A percentile compares a stretch with the other conserved stretches of the same genome.
These are phyloP conservation scores for Volvariella volvacea DNA, from an alignment of 1,284 basidiomycete species.

Conservation along the genomic window DNA sequence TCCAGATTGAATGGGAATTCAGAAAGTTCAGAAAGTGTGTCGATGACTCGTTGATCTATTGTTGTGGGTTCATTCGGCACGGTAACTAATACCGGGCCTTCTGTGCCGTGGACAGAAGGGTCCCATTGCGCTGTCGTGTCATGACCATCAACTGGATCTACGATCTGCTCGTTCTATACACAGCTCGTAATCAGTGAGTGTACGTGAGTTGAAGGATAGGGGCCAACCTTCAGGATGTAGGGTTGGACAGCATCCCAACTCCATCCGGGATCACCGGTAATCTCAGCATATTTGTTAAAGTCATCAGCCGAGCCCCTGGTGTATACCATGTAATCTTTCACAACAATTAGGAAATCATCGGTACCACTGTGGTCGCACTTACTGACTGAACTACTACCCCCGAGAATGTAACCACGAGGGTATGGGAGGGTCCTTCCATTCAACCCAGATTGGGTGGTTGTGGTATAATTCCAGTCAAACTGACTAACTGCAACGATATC, in stretches of 20 bases:
- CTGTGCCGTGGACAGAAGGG: constrained; percentile 21
- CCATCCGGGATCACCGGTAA: constrained; percentile 21
- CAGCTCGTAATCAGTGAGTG: no score
- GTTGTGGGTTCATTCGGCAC: constrained; percentile 24
- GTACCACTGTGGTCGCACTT: constrained; percentile 5
- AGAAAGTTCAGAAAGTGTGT: constrained; percentile 22
- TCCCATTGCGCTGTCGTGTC: constrained; percentile 22
- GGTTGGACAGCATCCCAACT: constrained; percentile 17
- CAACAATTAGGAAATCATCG: constrained; percentile 19
- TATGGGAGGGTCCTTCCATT: constrained; percentile 18
- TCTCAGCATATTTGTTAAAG: constrained; percentile 17
- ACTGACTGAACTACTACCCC: constrained; percentile 4
- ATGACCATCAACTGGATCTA: constrained; percentile 22
- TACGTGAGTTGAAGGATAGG: no score
- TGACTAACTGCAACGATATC: constrained; percentile 4
- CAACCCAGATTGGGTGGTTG: constrained; percentile 20
- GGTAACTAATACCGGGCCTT: constrained; percentile 24
- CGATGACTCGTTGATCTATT: constrained; percentile 25
- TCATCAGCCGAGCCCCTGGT: no score
- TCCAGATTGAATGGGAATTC: constrained; percentile 34
- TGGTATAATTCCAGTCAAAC: constrained; percentile 16
- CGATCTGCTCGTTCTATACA: constrained; percentile 21
- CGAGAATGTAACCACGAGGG: constrained; percentile 17
- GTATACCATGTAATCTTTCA: constrained; percentile 20
- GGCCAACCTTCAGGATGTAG: constrained; percentile 16